phyloP scores from a whole-genome alignment of 1,139 yeast genomes.

The Geotrichum phurueaensis region DNA sequence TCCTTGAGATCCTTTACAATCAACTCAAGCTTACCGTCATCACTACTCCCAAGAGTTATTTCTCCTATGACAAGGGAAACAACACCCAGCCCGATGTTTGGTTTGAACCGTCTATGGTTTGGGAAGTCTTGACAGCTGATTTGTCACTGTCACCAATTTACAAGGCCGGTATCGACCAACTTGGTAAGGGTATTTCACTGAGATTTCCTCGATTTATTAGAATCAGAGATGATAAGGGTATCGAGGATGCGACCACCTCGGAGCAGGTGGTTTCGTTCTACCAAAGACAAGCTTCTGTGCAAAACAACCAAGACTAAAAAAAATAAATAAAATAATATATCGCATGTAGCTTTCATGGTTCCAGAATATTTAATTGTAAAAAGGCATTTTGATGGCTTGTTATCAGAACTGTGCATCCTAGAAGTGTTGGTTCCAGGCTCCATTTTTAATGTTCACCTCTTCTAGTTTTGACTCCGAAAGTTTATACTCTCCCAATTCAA shows the following conservation, averaged over 20 bases:
- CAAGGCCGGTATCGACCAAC: constrained; percentile 73
- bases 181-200: constrained; percentile 83
- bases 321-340: not conserved
- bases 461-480: not conserved
- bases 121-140: constrained; percentile 94
- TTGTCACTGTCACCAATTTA: constrained; percentile 86
- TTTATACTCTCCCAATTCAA: not conserved
- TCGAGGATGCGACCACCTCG: constrained; percentile 86
- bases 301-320: constrained; percentile 8
- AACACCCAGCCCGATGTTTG: constrained; percentile 80
- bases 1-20: constrained; percentile 54
- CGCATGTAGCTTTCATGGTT: not conserved
- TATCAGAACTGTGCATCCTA: not conserved
- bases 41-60: constrained; percentile 60
- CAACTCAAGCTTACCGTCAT: constrained; percentile 66
- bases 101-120: constrained; percentile 84
- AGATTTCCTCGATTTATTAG: constrained; percentile 88
- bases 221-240: constrained; percentile 77
- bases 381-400: not conserved
- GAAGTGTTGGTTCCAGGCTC: no score
- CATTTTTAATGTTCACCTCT: not conserved
- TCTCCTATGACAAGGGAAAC: constrained; percentile 54
- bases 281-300: constrained; percentile 55
- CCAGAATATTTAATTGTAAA: not conserved
- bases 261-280: constrained; percentile 89